Conservation (phyloP, 2,329 filamentous ascomycete genomes). For the Fusarium nelsonii region DNA sequence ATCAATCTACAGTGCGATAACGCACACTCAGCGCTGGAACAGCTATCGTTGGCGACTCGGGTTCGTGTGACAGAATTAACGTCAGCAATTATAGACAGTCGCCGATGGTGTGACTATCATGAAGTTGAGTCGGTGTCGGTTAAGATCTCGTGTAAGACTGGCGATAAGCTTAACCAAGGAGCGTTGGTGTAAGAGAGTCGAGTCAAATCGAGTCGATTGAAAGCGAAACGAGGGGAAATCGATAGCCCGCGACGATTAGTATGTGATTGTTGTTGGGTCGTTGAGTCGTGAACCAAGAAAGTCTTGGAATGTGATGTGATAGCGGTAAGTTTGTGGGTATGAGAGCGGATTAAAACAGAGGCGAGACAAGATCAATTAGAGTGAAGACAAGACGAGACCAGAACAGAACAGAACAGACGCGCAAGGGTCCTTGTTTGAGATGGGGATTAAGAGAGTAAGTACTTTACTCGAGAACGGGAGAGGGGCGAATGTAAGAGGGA, state of each 20-base stretch:
- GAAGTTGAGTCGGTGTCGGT: slow-evolving; percentile 14
- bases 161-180: slow-evolving; percentile 32
- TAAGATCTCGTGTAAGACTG: slow-evolving; percentile 17
- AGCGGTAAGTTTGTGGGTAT: slow-evolving; percentile 24
- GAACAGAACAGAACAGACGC: slow-evolving; percentile 18
- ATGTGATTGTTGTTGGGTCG: slow-evolving; percentile 22
- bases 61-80: slow-evolving; percentile 8
- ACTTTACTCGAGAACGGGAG: slow-evolving; percentile 18
- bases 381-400: slow-evolving; percentile 13
- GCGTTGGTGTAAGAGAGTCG: slow-evolving; percentile 27
- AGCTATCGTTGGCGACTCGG: slow-evolving; percentile 20
- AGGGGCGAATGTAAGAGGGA: slow-evolving; percentile 21
- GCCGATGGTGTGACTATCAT: slow-evolving; percentile 32
- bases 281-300: slow-evolving; percentile 36
- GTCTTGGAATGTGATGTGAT: slow-evolving; percentile 23
- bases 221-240: slow-evolving; percentile 43
- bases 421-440: slow-evolving; percentile 33
- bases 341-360: slow-evolving; percentile 33
- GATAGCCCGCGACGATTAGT: slow-evolving; percentile 48
- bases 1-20: slow-evolving; percentile 35
- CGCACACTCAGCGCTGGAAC: slow-evolving; percentile 45
- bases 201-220: slow-evolving; percentile 21
- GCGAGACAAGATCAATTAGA: slow-evolving; percentile 37
- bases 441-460: slow-evolving; percentile 24
- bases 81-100: slow-evolving; percentile 32